A percentile compares a stretch with the other conserved stretches of the same genome.
Evolutionary conservation across 441 rosid genomes (phyloP).

Genomic region (Erysimum cheiri): DNA sequence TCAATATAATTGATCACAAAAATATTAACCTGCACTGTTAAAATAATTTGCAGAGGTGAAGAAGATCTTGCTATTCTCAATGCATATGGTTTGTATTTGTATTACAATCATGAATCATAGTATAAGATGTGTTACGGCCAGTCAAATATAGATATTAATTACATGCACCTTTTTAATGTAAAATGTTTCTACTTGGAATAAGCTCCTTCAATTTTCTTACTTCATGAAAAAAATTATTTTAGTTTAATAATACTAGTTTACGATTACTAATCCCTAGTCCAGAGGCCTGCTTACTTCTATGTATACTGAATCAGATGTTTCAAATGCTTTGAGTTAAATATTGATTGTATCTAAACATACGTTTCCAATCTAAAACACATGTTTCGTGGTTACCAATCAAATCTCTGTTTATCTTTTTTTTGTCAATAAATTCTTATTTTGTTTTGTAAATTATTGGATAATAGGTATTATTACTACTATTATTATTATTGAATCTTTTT

Average conservation of each 20-base stretch:
- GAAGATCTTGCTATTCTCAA: not conserved
- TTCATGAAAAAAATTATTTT: not conserved
- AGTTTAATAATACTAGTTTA: not conserved
- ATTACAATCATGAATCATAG: constrained; percentile 27
- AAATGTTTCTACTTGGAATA: constrained; percentile 1
- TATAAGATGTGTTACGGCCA: constrained; percentile 39
- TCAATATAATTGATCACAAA: not conserved
- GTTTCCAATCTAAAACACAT: not conserved
- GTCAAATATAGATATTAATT: not conserved
- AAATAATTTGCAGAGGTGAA: not conserved
- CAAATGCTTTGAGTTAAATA: constrained; percentile 6
- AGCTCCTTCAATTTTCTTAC: not conserved
- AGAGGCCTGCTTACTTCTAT: not conserved
- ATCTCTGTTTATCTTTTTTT: constrained; percentile 2
- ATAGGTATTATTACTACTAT: not conserved
- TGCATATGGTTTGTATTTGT: constrained; percentile 1
- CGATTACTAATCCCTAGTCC: constrained; percentile 1
- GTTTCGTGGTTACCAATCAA: constrained; percentile 31
- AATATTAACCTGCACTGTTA: not conserved
- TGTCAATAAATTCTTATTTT: constrained; percentile 3
- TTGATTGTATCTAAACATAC: not conserved
- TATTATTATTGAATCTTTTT: constrained; percentile 14
- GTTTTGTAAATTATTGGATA: not conserved
- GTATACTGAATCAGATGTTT: not conserved
- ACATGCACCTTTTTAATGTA: constrained; percentile 16